Percentiles rank a stretch among this genome's conserved stretches.
Conservation (phyloP, 1,284 basidiomycete species). For the Moniliophthora roreri region DNA sequence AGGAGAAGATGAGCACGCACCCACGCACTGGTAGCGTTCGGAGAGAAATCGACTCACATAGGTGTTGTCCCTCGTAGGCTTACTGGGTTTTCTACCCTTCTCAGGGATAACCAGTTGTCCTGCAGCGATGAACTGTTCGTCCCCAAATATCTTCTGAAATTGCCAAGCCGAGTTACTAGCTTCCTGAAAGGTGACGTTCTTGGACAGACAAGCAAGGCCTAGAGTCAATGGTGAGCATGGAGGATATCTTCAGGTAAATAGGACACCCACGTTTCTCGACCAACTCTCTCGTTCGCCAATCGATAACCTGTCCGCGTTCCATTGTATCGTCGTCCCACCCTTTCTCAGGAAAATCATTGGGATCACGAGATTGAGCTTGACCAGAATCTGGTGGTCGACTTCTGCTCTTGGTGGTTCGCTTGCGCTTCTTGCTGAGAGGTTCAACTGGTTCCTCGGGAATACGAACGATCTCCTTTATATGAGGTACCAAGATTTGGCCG, state of each 20-base stretch:
- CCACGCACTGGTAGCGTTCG: background rate
- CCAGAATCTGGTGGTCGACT: slow-evolving; percentile 35
- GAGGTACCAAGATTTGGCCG: slow-evolving; percentile 64
- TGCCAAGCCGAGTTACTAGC: slow-evolving; percentile 69
- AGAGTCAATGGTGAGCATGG: slow-evolving; percentile 8
- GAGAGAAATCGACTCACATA: slow-evolving; percentile 66
- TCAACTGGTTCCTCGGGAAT: slow-evolving; percentile 66
- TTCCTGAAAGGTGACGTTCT: slow-evolving; percentile 58
- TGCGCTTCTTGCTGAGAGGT: slow-evolving; percentile 51
- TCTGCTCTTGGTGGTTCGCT: slow-evolving; percentile 36
- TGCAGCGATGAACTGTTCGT: slow-evolving; percentile 88
- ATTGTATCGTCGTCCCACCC: slow-evolving; percentile 88
- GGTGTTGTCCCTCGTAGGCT: slow-evolving; percentile 91
- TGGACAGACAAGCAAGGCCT: slow-evolving; percentile 79
- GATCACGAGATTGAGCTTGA: no score
- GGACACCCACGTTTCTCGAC: slow-evolving; percentile 67
- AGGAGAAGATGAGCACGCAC: slow-evolving; percentile 6
- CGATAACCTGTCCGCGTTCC: slow-evolving; percentile 66
- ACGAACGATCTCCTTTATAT: slow-evolving; percentile 81
- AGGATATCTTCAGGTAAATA: background rate
- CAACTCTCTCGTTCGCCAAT: slow-evolving; percentile 64
- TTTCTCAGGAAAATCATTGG: slow-evolving; percentile 57
- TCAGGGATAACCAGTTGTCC: slow-evolving; percentile 86
- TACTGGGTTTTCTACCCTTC: slow-evolving; percentile 79
- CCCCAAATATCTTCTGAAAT: slow-evolving; percentile 96